Percentiles rank a stretch among this genome's conserved stretches.
Evolutionary conservation across 768 basidiomycete species (phyloP).

Genomic region (Trichaptum fuscoviolaceum): DNA sequence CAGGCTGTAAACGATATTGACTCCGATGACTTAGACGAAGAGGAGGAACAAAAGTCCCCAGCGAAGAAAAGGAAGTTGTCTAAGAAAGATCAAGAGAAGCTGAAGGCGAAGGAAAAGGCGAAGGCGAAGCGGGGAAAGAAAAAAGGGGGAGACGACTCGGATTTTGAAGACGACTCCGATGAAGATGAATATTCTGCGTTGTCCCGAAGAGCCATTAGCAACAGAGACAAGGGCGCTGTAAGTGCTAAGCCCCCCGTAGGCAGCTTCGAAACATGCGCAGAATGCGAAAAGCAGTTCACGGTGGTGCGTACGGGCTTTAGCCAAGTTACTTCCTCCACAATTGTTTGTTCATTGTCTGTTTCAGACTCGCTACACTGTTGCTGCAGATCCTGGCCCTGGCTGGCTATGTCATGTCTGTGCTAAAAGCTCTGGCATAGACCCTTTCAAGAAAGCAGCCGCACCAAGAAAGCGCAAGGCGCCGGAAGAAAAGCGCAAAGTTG

Average conservation of each 20-base stretch:
- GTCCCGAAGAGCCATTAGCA: constrained; percentile 41
- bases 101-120: constrained; percentile 35
- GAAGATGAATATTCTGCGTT: constrained; percentile 66
- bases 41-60: constrained; percentile 33
- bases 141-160: constrained; percentile 41
- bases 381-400: constrained; percentile 63
- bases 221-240: constrained; percentile 26
- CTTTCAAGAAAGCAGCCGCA: constrained; percentile 73
- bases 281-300: constrained; percentile 80
- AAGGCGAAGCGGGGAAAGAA: constrained; percentile 29
- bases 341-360: not conserved
- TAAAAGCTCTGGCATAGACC: constrained; percentile 70
- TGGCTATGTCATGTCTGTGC: constrained; percentile 84
- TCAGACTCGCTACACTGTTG: constrained; percentile 84
- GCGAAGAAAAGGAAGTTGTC: constrained; percentile 53
- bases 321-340: not conserved
- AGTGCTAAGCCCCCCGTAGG: constrained; percentile 62
- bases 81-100: constrained; percentile 41
- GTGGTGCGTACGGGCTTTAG: constrained; percentile 51
- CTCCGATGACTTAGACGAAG: constrained; percentile 73
- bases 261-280: constrained; percentile 73
- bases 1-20: constrained; percentile 41
- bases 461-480: constrained; percentile 59
- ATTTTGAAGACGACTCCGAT: constrained; percentile 43
- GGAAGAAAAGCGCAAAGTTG: constrained; percentile 62